phyloP scores from a whole-genome alignment of 2,329 filamentous ascomycete genomes.

The Aspergillus sp. region DNA sequence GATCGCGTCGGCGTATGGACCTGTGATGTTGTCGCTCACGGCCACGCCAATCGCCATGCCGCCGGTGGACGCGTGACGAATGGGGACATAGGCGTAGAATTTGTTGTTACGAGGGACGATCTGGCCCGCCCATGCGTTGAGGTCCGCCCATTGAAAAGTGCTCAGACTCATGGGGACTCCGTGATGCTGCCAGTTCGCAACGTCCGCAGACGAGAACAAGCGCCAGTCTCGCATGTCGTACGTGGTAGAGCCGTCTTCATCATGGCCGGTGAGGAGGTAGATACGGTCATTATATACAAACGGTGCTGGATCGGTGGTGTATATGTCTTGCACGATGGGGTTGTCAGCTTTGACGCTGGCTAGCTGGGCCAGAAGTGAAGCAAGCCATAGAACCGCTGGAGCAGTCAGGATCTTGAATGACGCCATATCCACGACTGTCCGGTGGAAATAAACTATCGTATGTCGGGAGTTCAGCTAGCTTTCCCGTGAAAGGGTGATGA shows the following conservation, averaged over 20 bases:
- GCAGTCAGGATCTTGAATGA: too few relatives aligned
- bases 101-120: slow-evolving; percentile 30
- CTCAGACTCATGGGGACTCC: slow-evolving; percentile 17
- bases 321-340: slow-evolving; percentile 21
- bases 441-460: too few relatives aligned
- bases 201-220: slow-evolving; percentile 32
- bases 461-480: too few relatives aligned
- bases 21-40: neutral
- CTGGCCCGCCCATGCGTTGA: slow-evolving; percentile 36
- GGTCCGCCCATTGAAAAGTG: slow-evolving; percentile 33
- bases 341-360: slow-evolving; percentile 8
- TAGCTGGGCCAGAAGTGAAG: too few relatives aligned
- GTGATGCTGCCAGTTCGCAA: slow-evolving; percentile 31
- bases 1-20: slow-evolving; percentile 1
- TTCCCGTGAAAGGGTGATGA: too few relatives aligned
- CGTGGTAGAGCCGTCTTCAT: slow-evolving; percentile 9
- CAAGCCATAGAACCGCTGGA: too few relatives aligned
- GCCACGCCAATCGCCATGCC: slow-evolving; percentile 1
- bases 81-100: slow-evolving; percentile 28
- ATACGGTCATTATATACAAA: slow-evolving; percentile 25
- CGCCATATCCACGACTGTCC: too few relatives aligned
- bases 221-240: slow-evolving; percentile 20
- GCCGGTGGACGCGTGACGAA: neutral
- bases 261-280: slow-evolving; percentile 32
- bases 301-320: slow-evolving; percentile 29